A percentile compares a stretch with the other conserved stretches of the same genome.
phyloP scores from a whole-genome alignment of 140 eudicot genomes.

The Oenanthe javanica region DNA sequence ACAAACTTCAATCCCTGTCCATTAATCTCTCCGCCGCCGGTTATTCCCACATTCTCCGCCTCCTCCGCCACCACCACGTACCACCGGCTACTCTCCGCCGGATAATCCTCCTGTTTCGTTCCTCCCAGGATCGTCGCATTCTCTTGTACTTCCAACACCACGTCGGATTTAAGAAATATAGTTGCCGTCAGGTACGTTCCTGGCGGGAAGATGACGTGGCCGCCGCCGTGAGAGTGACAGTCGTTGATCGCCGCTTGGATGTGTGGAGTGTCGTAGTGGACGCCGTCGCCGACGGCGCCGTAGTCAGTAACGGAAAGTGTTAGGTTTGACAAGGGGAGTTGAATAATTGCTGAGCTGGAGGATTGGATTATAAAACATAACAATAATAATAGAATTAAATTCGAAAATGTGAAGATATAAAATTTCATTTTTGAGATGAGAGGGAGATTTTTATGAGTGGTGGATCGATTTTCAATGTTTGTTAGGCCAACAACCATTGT shows the following conservation, averaged over 20 bases:
- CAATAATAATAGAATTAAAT: conserved; percentile 18
- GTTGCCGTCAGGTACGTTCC: conserved; percentile 86
- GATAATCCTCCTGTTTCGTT: conserved; percentile 62
- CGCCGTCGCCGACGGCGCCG: conserved; percentile 74
- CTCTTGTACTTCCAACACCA: conserved; percentile 44
- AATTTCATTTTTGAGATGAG: conserved; percentile 15
- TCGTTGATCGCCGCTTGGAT: conserved; percentile 81
- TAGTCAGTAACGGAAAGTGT: conserved; percentile 56
- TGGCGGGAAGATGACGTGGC: conserved; percentile 72
- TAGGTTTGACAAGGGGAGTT: conserved; percentile 13
- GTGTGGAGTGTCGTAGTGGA: conserved; percentile 58
- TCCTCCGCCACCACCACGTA: conserved; percentile 90
- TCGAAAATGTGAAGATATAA: background rate
- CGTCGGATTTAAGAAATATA: conserved; percentile 54
- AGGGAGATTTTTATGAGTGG: background rate
- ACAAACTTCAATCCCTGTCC: conserved; percentile 90
- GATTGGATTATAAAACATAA: conserved; percentile 30
- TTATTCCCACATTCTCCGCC: conserved; percentile 70
- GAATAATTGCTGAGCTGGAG: conserved; percentile 23
- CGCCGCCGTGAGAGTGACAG: conserved; percentile 36
- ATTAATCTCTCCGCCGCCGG: conserved; percentile 87
- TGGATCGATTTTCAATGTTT: background rate
- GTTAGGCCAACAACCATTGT: background rate
- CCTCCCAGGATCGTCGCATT: conserved; percentile 80
- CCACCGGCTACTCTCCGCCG: conserved; percentile 49